A percentile compares a stretch with the other conserved stretches of the same genome.
Evolutionary conservation across 345 rosid species (phyloP).

Genomic region (Eutrema heterophyllum): DNA sequence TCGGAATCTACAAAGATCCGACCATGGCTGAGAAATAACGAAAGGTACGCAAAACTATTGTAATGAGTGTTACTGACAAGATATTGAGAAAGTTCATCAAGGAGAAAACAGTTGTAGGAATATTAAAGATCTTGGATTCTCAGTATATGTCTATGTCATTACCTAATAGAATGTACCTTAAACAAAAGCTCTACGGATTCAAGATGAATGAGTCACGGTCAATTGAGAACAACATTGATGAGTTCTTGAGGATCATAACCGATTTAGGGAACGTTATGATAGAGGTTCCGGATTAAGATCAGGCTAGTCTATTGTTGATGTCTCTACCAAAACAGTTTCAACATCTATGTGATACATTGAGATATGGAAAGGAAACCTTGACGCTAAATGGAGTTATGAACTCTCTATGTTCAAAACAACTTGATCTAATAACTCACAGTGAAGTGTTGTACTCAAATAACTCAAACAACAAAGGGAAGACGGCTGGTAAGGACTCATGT

Average conservation of each 20-base stretch:
- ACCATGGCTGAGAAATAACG: no score
- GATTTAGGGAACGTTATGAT: not conserved
- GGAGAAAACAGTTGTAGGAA: not conserved
- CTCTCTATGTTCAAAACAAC: no score
- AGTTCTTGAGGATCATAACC: not conserved
- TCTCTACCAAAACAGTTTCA: not conserved
- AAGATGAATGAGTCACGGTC: not conserved
- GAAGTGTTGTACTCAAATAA: no score
- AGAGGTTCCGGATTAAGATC: not conserved
- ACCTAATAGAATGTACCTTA: no score
- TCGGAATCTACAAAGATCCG: no score
- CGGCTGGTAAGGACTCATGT: no score
- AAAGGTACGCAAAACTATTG: not conserved
- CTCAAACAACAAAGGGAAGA: no score
- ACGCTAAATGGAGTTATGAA: no score
- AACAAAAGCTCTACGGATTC: not conserved
- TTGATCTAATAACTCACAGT: no score
- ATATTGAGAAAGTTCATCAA: not conserved
- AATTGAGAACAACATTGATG: not conserved
- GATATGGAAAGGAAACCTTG: no score
- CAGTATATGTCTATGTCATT: not conserved
- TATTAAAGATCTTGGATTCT: not conserved
- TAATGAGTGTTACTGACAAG: not conserved
- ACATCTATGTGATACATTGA: no score
- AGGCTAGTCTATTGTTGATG: not conserved